These are phyloP conservation scores for Aspergillus quadricinctus DNA, from an alignment of 2,329 filamentous ascomycete species.

Conservation along the genomic window DNA sequence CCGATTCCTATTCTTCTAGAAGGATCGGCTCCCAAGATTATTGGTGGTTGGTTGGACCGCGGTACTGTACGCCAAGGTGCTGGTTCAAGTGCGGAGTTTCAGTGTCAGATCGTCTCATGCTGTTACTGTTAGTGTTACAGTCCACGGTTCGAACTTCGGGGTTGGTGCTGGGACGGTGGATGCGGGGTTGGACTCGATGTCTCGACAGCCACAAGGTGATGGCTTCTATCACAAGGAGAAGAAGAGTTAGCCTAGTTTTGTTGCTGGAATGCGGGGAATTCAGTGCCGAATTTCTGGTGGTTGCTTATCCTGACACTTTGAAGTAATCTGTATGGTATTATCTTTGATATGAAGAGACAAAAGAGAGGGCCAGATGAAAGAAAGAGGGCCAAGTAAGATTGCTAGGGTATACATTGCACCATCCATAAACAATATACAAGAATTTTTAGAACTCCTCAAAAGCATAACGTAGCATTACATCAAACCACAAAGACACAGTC, in stretches of 20 bases:
- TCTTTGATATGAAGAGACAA: background rate
- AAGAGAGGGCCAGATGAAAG: no score
- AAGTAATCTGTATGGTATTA: background rate
- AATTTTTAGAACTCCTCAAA: background rate
- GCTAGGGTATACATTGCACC: background rate
- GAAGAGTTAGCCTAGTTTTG: no score
- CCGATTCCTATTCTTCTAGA: background rate
- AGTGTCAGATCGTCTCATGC: background rate
- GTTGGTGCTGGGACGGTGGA: background rate
- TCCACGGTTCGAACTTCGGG: background rate
- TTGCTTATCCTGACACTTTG: background rate
- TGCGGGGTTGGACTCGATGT: no score
- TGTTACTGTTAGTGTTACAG: background rate
- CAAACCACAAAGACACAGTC: background rate
- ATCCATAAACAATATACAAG: background rate
- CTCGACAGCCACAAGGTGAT: no score
- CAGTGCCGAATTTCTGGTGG: no score
- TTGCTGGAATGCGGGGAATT: no score
- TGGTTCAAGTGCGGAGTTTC: background rate
- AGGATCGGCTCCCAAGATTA: background rate
- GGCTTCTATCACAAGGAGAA: no score
- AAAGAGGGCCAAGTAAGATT: background rate
- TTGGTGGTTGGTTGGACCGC: background rate
- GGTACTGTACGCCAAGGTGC: background rate
- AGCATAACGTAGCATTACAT: background rate